Percentiles rank a stretch among this genome's conserved stretches.
These are phyloP conservation scores for Mucuna pruriens DNA, from an alignment of 306 rosid genomes.

Conservation along the genomic window DNA sequence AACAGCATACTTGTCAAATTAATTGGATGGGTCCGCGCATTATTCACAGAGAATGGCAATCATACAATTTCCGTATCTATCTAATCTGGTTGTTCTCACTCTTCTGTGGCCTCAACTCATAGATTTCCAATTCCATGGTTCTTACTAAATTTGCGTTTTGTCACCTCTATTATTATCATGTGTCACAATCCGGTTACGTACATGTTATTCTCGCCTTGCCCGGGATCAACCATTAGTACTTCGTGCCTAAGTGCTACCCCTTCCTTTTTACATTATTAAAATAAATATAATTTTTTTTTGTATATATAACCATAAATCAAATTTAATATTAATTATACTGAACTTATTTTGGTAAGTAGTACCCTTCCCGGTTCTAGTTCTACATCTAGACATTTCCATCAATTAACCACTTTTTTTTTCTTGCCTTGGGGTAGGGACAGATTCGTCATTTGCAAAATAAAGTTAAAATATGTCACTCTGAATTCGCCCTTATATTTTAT, in stretches of 20 bases:
- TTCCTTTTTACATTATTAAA: too few relatives aligned
- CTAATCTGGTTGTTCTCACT: neutral
- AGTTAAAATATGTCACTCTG: too few relatives aligned
- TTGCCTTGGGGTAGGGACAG: too few relatives aligned
- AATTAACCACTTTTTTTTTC: too few relatives aligned
- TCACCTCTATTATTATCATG: slow-evolving; percentile 24
- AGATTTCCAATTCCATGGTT: slow-evolving; percentile 23
- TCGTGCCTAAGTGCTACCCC: neutral
- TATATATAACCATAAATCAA: too few relatives aligned
- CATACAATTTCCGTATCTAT: slow-evolving; percentile 21
- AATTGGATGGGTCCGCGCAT: slow-evolving; percentile 32
- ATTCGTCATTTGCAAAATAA: too few relatives aligned
- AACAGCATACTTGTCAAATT: slow-evolving; percentile 10
- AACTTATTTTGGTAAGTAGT: too few relatives aligned
- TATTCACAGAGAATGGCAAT: slow-evolving; percentile 22
- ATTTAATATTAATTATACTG: too few relatives aligned
- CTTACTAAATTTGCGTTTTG: neutral
- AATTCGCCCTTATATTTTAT: too few relatives aligned
- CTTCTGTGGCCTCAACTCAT: slow-evolving; percentile 28
- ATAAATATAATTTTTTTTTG: too few relatives aligned
- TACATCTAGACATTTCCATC: neutral
- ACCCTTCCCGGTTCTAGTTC: too few relatives aligned
- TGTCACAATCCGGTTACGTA: slow-evolving; percentile 21
- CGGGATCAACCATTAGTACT: slow-evolving; percentile 4
- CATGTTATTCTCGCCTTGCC: slow-evolving; percentile 19